Conservation (phyloP, 2,329 filamentous ascomycete species). For the Trichoderma sp. region DNA sequence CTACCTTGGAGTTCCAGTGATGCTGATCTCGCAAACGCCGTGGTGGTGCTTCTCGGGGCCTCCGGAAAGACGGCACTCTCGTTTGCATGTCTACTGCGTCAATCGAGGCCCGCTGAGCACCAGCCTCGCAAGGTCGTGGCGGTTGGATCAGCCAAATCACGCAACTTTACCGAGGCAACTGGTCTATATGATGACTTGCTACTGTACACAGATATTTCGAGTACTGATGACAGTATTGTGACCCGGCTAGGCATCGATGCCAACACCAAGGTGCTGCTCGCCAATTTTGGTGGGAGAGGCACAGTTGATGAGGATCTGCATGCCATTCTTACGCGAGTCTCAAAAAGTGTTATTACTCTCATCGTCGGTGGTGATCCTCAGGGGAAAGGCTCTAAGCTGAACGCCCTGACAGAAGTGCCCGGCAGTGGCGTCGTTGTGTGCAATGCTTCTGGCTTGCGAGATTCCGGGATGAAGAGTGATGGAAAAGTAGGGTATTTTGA, state of each 20-base stretch:
- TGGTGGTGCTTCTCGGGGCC: neutral
- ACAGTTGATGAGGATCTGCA: neutral
- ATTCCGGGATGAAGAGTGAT: neutral
- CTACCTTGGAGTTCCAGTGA: neutral
- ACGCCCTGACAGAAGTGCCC: neutral
- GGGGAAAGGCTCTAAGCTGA: neutral
- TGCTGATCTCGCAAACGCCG: neutral
- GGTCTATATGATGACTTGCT: neutral
- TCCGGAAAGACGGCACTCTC: conserved; percentile 1
- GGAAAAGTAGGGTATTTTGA: neutral
- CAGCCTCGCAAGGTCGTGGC: neutral
- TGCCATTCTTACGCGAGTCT: neutral
- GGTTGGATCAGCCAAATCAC: neutral
- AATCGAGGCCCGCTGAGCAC: neutral
- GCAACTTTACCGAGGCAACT: neutral
- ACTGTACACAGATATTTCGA: neutral
- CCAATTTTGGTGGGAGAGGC: neutral
- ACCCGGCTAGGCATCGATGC: neutral
- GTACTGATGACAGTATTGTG: neutral
- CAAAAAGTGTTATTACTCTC: neutral
- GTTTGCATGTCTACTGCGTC: neutral
- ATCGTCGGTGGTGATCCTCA: conserved; percentile 4
- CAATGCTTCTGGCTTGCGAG: neutral
- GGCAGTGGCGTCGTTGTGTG: neutral
- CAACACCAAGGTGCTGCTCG: neutral